Base-by-base conservation (phyloP, 148 eudicot species). In the Rhododendron kiyosumense region DNA sequence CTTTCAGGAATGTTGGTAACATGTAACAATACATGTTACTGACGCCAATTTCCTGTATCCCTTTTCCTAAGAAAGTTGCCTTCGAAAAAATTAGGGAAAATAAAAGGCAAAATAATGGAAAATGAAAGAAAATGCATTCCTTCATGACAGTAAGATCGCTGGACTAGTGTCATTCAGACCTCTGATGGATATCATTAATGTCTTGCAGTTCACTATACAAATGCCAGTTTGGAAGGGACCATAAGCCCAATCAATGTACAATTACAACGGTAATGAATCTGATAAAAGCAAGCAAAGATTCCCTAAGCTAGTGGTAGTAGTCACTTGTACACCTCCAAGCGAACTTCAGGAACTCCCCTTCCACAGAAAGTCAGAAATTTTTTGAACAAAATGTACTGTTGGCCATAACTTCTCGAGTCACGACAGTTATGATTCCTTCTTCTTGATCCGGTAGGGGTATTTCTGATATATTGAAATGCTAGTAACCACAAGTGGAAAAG, bases 401-500 rank as follows among this genome's bases (percentile, higher is more conserved):
- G 34, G 30, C 36, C 71, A 20, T 77, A 57, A 20, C 36, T 52
- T 52, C 17, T 0, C 18, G 20, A 17, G 38, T 7, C 11, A 0
- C 12, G 7, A 15, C 38, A 54, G 46, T 81, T 84, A 67, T 18
- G 89, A 84, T 89, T 92, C 93, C 94, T 95, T 97, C 96, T 92
- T 91, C 87, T 95, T 97, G 79, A 88, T 84, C 52, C 86, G 90
- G 87, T 97, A 97, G 14, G 99, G 99, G 87, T 94, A 97, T 85
- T 92, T 97, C 84, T 97, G 99, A 89, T 97, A 97, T 83, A 93
- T 91, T 61, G 98, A 93, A 86, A 90, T 97, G 92, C 99, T 97
- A 22, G 87, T 89, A 61, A 93, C 92, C 87, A 97, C 99, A 51
- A 97, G 87, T 0, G 99, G 99, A 86, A 97, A 94, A 52, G 98